These are phyloP conservation scores for Cystobasidium sp. DNA, from an alignment of 1,284 basidiomycete species.

Conservation along the genomic window DNA sequence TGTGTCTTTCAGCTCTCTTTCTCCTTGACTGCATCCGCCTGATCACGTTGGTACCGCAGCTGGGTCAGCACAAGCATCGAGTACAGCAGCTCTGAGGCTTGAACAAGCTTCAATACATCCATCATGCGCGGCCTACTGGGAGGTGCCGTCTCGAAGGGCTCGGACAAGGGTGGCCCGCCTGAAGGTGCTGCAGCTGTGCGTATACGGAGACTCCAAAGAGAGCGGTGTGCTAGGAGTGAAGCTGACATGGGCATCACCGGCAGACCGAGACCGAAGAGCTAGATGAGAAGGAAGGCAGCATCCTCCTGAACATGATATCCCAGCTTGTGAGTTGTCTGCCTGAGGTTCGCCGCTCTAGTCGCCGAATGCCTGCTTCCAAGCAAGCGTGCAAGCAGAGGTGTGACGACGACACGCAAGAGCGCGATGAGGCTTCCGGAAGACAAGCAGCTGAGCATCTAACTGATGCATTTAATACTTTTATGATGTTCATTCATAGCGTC, in stretches of 20 bases:
- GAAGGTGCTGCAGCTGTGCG: slow-evolving; percentile 18
- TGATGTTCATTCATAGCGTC: slow-evolving; percentile 67
- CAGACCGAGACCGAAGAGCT: slow-evolving; percentile 52
- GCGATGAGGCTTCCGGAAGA: background rate
- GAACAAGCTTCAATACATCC: background rate
- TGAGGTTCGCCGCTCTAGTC: background rate
- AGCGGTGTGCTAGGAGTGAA: background rate
- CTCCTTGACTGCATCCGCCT: too few species aligned
- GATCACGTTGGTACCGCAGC: too few species aligned
- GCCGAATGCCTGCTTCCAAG: background rate
- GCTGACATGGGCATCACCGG: background rate
- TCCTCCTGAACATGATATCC: slow-evolving; percentile 67
- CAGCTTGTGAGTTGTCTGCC: slow-evolving; percentile 87
- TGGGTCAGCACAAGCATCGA: too few species aligned
- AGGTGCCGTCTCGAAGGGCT: slow-evolving; percentile 16
- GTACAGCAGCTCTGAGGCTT: background rate
- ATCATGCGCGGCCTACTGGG: slow-evolving; percentile 26
- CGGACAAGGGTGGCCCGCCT: slow-evolving; percentile 22
- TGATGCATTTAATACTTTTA: background rate
- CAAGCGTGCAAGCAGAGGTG: background rate
- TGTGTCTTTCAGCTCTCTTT: too few species aligned
- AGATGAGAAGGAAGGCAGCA: slow-evolving; percentile 59
- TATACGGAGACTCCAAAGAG: background rate
- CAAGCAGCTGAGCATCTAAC: background rate
- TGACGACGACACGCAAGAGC: background rate